Conservation (phyloP, 495 filamentous ascomycete species). For the Penicillium antarcticum region DNA sequence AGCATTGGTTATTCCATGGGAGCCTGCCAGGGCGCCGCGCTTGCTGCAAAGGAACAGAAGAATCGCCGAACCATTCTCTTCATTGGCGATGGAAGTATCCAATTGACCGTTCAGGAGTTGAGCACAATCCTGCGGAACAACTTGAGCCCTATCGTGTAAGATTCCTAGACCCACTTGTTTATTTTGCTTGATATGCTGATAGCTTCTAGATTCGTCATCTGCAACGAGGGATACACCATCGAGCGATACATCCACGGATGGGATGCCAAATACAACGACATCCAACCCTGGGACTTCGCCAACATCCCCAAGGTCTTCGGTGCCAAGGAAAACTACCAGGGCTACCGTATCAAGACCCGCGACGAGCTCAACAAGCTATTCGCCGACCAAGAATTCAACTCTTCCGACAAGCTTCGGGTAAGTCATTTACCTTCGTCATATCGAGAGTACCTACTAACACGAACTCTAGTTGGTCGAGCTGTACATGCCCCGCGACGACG, state of each 20-base stretch:
- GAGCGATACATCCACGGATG: slow-evolving; percentile 58
- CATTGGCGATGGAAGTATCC: slow-evolving; percentile 83
- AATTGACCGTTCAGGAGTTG: slow-evolving; percentile 82
- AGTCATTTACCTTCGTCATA: slow-evolving; percentile 1
- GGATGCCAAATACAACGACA: slow-evolving; percentile 77
- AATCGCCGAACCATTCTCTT: slow-evolving; percentile 73
- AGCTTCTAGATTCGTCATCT: slow-evolving; percentile 53
- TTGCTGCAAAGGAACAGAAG: slow-evolving; percentile 63
- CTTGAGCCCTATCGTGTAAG: slow-evolving; percentile 76
- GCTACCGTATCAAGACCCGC: slow-evolving; percentile 68
- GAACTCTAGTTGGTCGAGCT: slow-evolving; percentile 73
- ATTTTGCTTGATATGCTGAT: slow-evolving; percentile 10
- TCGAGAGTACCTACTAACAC: slow-evolving; percentile 17
- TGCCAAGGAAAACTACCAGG: slow-evolving; percentile 54
- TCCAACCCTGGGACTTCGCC: slow-evolving; percentile 68
- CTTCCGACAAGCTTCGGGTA: slow-evolving; percentile 42
- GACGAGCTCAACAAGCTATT: slow-evolving; percentile 68
- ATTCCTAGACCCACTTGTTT: not conserved
- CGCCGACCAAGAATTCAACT: slow-evolving; percentile 60
- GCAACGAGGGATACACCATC: slow-evolving; percentile 57
- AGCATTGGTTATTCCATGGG: slow-evolving; percentile 83
- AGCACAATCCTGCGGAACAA: slow-evolving; percentile 79
- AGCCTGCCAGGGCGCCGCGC: slow-evolving; percentile 70
- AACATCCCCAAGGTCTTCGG: slow-evolving; percentile 69
- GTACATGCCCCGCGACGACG: slow-evolving; percentile 79